Evolutionary conservation across 2,329 filamentous ascomycete genomes (phyloP).

Genomic region (Paraphoma chrysanthemicola): DNA sequence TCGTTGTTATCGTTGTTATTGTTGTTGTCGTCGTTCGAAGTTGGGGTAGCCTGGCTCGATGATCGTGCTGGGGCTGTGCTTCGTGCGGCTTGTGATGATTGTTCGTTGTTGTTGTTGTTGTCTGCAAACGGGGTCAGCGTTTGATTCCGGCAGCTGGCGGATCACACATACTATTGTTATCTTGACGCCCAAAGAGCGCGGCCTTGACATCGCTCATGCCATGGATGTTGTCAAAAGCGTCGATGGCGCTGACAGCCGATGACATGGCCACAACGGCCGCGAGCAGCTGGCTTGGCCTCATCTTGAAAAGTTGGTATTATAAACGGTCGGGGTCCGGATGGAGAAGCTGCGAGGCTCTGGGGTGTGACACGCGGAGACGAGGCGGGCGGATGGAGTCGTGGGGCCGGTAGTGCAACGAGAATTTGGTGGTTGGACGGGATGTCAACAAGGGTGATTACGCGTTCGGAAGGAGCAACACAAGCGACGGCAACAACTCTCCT

Average conservation of each 20-base stretch:
- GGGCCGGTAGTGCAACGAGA: conserved; percentile 28
- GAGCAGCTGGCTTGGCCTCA: conserved; percentile 49
- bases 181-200: conserved; percentile 40
- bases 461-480: conserved; percentile 23
- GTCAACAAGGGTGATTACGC: conserved; percentile 34
- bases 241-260: conserved; percentile 43
- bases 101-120: background rate
- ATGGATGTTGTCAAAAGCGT: conserved; percentile 40
- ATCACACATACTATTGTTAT: conserved; percentile 35
- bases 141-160: background rate
- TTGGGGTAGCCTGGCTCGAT: conserved; percentile 16
- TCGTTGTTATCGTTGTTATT: conserved; percentile 21
- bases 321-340: conserved; percentile 5
- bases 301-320: conserved; percentile 17
- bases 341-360: conserved; percentile 4
- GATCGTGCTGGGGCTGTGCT: conserved; percentile 15
- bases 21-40: conserved; percentile 15
- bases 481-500: conserved; percentile 17
- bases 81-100: conserved; percentile 19
- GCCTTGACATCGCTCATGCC: conserved; percentile 35
- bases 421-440: conserved; percentile 24
- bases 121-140: too few species aligned
- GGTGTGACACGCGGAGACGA: conserved; percentile 17
- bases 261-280: conserved; percentile 47
- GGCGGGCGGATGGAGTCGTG: conserved; percentile 21